Evolutionary conservation across 306 rosid genomes (phyloP), one percentile per base, ranked within the genome.

Genomic region (Cucurbita pepo): DNA sequence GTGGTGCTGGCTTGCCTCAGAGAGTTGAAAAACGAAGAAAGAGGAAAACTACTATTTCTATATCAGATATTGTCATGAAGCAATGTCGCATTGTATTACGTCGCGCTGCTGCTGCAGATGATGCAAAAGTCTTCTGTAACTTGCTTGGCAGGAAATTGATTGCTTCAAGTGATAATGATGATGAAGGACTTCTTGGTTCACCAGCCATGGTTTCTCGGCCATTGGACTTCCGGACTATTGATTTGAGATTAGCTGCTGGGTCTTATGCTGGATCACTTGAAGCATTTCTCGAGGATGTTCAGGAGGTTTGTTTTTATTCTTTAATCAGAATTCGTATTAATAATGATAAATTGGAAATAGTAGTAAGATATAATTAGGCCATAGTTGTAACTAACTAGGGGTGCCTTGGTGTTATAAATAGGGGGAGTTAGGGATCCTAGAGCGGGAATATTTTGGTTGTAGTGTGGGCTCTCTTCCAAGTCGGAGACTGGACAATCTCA

Each of bases 201-300:
- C 97, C 97, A 4, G 97, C 92, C 56, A 89, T 91, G 99, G 96
- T 95, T 66, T 81, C 96, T 22, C 86, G 95, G 71, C 99, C 99
- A 76, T 84, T 95, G 81, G 99, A 95, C 81, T 95, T 95, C 78
- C 86, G 99, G 78, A 95, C 99, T 67, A 83, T 95, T 74, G 99
- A 95, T 77, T 82, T 95, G 80, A 85, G 99, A 82, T 75, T 95
- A 83, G 92, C 96, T 77, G 86, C 91, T 62, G 96, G 96, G 79
- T 89, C 95, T 25, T 95, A 95, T 88, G 85, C 86, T 37, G 91
- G 96, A 80, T 89, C 92, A 54, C 90, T 81, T 65, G 96, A 91
- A 79, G 90, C 96, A 73, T 95, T 95, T 83, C 84, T 85, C 58
- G 97, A 95, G 88, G 99, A 95, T 82, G 96, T 95, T 55, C 84